These are phyloP conservation scores for Tephrocybe sp. DNA, from an alignment of 768 basidiomycete genomes.

Conservation along the genomic window DNA sequence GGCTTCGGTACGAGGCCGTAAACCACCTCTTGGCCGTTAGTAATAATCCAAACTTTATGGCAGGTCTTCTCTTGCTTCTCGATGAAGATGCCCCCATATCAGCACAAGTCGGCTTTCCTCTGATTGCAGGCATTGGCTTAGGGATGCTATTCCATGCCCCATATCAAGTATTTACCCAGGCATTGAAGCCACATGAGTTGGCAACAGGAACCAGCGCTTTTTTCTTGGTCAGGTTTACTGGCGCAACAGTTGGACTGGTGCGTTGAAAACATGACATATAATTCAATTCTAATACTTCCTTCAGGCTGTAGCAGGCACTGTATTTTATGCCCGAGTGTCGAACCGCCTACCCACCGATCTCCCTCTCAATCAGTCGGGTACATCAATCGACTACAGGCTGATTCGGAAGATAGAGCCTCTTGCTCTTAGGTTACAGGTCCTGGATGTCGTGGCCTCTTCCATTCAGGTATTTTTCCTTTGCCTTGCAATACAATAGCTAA, in stretches of 20 bases:
- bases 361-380: constrained; percentile 36
- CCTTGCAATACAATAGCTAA: neutral
- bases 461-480: constrained; percentile 55
- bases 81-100: constrained; percentile 46
- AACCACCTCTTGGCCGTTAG: no score
- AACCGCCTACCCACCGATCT: constrained; percentile 49
- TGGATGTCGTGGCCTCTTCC: constrained; percentile 57
- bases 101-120: constrained; percentile 56
- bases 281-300: constrained; percentile 17
- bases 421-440: constrained; percentile 42
- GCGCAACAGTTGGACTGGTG: constrained; percentile 81
- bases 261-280: constrained; percentile 22
- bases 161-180: constrained; percentile 74
- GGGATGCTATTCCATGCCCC: constrained; percentile 88
- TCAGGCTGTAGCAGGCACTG: constrained; percentile 75
- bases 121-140: constrained; percentile 74
- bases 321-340: constrained; percentile 59
- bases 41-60: no score
- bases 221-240: constrained; percentile 85
- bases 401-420: constrained; percentile 47
- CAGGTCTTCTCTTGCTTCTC: constrained; percentile 70
- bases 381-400: constrained; percentile 56
- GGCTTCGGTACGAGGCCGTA: constrained; percentile 75
- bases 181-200: constrained; percentile 63
- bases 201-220: constrained; percentile 85